These are phyloP conservation scores for Scutellaria galericulata DNA, from an alignment of 257 asterid genomes.

Conservation along the genomic window DNA sequence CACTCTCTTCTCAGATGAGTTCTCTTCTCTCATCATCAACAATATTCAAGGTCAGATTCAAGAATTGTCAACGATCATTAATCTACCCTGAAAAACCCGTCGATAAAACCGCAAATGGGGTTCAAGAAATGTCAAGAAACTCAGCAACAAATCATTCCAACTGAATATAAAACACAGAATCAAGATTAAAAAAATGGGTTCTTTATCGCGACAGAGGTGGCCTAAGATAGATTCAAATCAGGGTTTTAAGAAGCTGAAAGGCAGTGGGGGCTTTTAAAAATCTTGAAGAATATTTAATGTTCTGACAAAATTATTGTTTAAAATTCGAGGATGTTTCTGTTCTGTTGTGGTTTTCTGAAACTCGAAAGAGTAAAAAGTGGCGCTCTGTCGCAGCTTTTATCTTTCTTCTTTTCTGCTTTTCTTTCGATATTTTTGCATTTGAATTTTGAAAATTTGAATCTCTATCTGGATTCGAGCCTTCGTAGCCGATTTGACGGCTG, in stretches of 20 bases:
- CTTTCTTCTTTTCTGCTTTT: background rate
- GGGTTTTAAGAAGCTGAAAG: constrained; percentile 27
- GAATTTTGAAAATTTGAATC: constrained; percentile 59
- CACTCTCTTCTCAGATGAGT: constrained; percentile 52
- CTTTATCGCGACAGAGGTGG: constrained; percentile 19
- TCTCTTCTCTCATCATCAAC: constrained; percentile 68
- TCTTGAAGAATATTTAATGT: constrained; percentile 15
- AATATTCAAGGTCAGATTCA: background rate
- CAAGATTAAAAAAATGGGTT: background rate
- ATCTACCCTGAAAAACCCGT: constrained; percentile 19
- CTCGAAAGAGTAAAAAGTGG: constrained; percentile 56
- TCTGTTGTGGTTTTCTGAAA: constrained; percentile 44
- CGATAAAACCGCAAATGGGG: constrained; percentile 13
- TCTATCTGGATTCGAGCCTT: background rate
- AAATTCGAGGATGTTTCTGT: constrained; percentile 41
- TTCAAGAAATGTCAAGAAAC: background rate
- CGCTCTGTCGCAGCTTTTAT: constrained; percentile 52
- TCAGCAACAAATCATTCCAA: background rate
- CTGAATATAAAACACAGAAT: background rate
- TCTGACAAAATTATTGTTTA: background rate
- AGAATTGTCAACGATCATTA: constrained; percentile 5
- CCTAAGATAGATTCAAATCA: constrained; percentile 28
- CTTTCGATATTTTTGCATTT: constrained; percentile 30
- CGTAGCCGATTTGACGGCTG: constrained; percentile 39
- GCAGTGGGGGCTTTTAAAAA: constrained; percentile 6